Percentiles rank a stretch among this genome's conserved stretches.
phyloP scores from a whole-genome alignment of 2,329 filamentous ascomycete genomes.

The Clonostachys solani region DNA sequence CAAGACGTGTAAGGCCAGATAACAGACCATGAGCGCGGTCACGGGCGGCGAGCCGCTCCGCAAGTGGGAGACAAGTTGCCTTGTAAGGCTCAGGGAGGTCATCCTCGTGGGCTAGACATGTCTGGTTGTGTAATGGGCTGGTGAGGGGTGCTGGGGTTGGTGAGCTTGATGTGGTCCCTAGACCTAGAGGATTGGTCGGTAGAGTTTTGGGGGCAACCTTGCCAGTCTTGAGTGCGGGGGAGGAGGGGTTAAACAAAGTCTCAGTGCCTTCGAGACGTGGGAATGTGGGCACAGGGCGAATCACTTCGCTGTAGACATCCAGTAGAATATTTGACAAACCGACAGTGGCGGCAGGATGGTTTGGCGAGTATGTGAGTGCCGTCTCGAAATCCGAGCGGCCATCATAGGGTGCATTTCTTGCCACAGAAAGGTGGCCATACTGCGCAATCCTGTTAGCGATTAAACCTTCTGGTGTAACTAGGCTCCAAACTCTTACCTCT shows the following conservation, averaged over 20 bases:
- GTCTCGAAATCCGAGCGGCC: constrained; percentile 79
- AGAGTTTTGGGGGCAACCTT: constrained; percentile 15
- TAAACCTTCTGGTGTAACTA: too few species aligned
- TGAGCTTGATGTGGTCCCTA: constrained; percentile 20
- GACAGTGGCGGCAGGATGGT: constrained; percentile 78
- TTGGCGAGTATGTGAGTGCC: constrained; percentile 71
- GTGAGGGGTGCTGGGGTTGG: constrained; percentile 10
- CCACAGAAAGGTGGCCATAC: constrained; percentile 64
- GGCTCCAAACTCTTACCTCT: constrained; percentile 54
- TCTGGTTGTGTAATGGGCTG: constrained; percentile 4
- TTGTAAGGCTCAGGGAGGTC: constrained; percentile 48
- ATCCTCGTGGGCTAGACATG: constrained; percentile 10
- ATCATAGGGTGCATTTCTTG: constrained; percentile 57
- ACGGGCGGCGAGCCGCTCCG: constrained; percentile 82
- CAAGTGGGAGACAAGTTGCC: constrained; percentile 60
- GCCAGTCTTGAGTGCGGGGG: constrained; percentile 3
- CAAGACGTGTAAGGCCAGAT: constrained; percentile 77
- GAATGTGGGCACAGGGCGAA: constrained; percentile 55
- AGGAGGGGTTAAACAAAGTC: background rate
- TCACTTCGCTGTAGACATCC: constrained; percentile 72
- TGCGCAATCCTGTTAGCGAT: constrained; percentile 27
- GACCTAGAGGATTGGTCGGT: constrained; percentile 41
- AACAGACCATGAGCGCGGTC: constrained; percentile 86
- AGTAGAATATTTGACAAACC: constrained; percentile 81
- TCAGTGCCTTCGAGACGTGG: constrained; percentile 27